Conservation (phyloP, 768 basidiomycete genomes). For the Leccinellum albellum region DNA sequence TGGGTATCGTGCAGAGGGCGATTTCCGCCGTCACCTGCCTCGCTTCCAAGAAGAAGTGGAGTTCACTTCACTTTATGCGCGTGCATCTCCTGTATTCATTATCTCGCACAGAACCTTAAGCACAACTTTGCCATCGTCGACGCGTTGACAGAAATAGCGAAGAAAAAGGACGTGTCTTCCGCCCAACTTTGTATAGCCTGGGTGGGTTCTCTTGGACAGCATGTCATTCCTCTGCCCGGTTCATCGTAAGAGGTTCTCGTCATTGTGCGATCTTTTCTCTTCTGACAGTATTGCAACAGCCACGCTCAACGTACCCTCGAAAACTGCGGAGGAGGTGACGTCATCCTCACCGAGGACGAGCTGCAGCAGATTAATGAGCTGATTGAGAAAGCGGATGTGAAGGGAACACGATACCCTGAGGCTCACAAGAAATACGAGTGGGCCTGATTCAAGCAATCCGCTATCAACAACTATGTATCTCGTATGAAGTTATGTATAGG, state of each 20-base stretch:
- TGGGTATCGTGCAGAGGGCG: constrained; percentile 32
- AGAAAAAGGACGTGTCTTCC: constrained; percentile 40
- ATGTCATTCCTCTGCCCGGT: constrained; percentile 52
- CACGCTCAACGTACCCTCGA: constrained; percentile 41
- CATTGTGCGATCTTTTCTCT: neutral
- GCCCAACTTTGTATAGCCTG: constrained; percentile 45
- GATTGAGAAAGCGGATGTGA: constrained; percentile 34
- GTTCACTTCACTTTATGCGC: neutral
- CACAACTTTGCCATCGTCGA: constrained; percentile 46
- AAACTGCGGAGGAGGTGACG: constrained; percentile 41
- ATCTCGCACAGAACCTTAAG: constrained; percentile 32
- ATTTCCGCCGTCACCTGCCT: constrained; percentile 36
- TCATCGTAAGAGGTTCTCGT: constrained; percentile 33
- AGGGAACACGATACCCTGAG: constrained; percentile 39
- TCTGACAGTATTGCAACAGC: constrained; percentile 9
- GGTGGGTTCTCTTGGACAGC: constrained; percentile 37
- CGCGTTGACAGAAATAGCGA: constrained; percentile 36
- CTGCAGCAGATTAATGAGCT: constrained; percentile 37
- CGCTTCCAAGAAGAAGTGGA: constrained; percentile 44
- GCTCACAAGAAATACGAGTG: constrained; percentile 26
- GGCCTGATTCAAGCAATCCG: constrained; percentile 11
- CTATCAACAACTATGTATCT: neutral
- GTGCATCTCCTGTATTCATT: neutral
- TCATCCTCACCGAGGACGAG: constrained; percentile 40
- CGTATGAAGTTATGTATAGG: neutral